These are phyloP conservation scores for Pichia ethanolica DNA, from an alignment of 805 yeast species.

Conservation along the genomic window DNA sequence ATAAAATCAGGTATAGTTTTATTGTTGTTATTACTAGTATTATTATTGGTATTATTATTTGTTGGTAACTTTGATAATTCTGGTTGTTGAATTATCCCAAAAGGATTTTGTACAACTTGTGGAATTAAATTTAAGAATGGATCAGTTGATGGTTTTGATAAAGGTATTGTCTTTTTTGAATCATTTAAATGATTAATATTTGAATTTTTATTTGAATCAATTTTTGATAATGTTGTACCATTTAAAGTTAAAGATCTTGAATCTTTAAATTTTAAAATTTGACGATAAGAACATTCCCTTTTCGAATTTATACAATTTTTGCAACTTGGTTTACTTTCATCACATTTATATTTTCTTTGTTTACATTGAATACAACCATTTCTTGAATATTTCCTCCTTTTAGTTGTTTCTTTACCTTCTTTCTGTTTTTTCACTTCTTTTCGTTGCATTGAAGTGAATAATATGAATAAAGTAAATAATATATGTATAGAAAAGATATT, in stretches of 20 bases:
- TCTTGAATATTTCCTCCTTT: constrained; percentile 36
- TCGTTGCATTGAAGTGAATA: no score
- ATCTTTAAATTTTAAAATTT: constrained; percentile 27
- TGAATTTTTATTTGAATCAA: no score
- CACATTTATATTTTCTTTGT: constrained; percentile 36
- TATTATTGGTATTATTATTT: no score
- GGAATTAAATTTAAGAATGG: constrained; percentile 14
- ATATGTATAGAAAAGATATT: no score
- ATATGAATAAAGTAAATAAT: no score
- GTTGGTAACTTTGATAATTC: no score
- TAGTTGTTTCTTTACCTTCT: no score
- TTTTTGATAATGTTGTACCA: constrained; percentile 8
- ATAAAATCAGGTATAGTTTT: no score
- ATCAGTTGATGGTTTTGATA: constrained; percentile 5
- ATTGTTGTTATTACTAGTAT: no score
- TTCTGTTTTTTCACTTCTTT: no score
- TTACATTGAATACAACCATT: constrained; percentile 42
- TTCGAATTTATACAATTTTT: constrained; percentile 33
- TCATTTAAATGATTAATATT: neutral
- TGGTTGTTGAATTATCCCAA: neutral
- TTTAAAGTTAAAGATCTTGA: constrained; percentile 23
- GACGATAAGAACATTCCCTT: constrained; percentile 33
- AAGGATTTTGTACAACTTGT: constrained; percentile 20
- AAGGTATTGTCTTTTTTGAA: neutral
- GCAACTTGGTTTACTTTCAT: constrained; percentile 33